Percentiles rank a stretch among this genome's conserved stretches.
phyloP scores from a whole-genome alignment of 768 basidiomycete genomes.

The Lanmaoa rubissima region DNA sequence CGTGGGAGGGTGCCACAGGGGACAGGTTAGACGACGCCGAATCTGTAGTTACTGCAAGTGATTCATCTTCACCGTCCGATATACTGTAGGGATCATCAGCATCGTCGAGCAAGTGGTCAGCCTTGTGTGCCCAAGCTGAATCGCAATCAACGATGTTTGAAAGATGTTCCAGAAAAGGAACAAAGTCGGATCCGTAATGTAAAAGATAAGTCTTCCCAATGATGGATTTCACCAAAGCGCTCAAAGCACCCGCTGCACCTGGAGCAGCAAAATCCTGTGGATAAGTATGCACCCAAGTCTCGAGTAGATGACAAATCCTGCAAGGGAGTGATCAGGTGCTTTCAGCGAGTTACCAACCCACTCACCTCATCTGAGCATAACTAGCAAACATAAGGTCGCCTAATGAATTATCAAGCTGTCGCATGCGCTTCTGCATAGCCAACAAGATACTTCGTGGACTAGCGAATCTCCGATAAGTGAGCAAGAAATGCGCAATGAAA shows the following conservation, averaged over 20 bases:
- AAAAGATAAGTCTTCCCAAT: constrained; percentile 76
- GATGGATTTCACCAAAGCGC: constrained; percentile 75
- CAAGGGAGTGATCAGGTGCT: constrained; percentile 1
- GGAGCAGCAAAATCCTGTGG: constrained; percentile 78
- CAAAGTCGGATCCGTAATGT: constrained; percentile 81
- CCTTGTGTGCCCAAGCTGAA: constrained; percentile 70
- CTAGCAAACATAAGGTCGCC: constrained; percentile 85
- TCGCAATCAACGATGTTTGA: constrained; percentile 66
- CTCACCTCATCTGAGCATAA: constrained; percentile 84
- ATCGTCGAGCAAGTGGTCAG: constrained; percentile 54
- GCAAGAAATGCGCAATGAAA: constrained; percentile 76
- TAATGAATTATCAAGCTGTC: constrained; percentile 66
- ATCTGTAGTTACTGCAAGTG: constrained; percentile 30
- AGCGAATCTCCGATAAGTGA: constrained; percentile 82
- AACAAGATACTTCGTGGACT: constrained; percentile 76
- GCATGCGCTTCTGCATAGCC: constrained; percentile 86
- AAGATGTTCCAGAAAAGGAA: constrained; percentile 74
- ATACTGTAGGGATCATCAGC: constrained; percentile 59
- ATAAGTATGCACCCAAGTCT: constrained; percentile 75
- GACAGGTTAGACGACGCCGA: constrained; percentile 29
- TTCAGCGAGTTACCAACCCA: neutral
- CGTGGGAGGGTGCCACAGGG: constrained; percentile 19
- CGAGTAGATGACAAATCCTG: constrained; percentile 78
- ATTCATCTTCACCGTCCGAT: constrained; percentile 53
- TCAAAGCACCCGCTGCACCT: constrained; percentile 68